Evolutionary conservation across 2,329 filamentous ascomycete species (phyloP), one percentile per base, ranked within the genome.

Genomic region (Penicillium sp.): DNA sequence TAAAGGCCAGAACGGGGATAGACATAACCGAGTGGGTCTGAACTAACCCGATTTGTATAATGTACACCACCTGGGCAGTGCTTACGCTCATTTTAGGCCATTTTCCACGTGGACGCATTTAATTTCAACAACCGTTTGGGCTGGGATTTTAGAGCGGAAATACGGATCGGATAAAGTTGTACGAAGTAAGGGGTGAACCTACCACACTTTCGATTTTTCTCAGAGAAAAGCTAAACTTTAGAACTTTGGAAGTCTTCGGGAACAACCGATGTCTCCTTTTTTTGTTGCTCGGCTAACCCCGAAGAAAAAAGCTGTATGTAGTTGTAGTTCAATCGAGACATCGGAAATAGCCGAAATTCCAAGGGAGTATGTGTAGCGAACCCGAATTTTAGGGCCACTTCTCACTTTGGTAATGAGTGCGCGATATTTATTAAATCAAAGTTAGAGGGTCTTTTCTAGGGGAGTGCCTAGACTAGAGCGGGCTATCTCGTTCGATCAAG

Each of bases 11-110:
- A 27, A 27, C 16, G 41, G 25, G 15, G 27, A 31, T 45, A 46
- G 6, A 10, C 5, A 33, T 15, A 31, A 2, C 25, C 5, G 33
- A 25, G 41, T 45, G 41, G 50, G 2, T 8, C 19, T 31, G 15
- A n/a, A 23, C 38, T 51, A 59, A 40, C 59, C 40, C 2, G 9
- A 25, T 55, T 55, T 13, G 59, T 55, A 57, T 56, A 57, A 60
- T 62, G 60, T 48, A 59, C 47, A 33, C 4, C 40, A 27, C n/a
- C 16, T n/a, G 23, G 31, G 31, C 13, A 33, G 31, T 23, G 40
- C 40, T 43, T 43, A 10, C 40, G n/a, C 11, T 25, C 7, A 16
- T 36, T 38, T 38, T 6, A 27, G 10, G 11, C 9, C 19, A n/a
- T 36, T 27, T 52, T 34, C 50, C 50, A 36, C 43, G 40, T 45